Evolutionary conservation across 495 filamentous ascomycete genomes (phyloP), one percentile per base, ranked within the genome.

Genomic region (Lasiosphaeria miniovina): DNA sequence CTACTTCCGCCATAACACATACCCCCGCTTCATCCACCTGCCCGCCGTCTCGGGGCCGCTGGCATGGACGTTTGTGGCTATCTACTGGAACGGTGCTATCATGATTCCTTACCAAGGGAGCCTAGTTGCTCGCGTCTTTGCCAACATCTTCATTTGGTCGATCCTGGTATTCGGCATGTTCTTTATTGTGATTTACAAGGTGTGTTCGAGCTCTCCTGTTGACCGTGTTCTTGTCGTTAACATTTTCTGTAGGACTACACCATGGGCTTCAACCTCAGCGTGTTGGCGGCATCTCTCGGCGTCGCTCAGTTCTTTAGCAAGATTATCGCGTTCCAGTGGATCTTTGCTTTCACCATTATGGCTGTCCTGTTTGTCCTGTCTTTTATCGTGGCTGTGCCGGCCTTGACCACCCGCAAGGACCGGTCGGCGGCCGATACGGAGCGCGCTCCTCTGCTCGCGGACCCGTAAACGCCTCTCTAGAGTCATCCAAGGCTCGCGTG

Each of bases 1-100:
- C 12, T 96, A 95, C 77, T 90, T 92, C 86, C 87, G 88, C 31
- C 84, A 94, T 76, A 77, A 75, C 24, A 77, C 78, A 0, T 84
- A 86, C 31, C 85, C 88, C 4, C 79, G 83, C 31, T 80, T 88
- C 57, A 88, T 94, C 62, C 92, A 96, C 70, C 70, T 85, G 10
- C 81, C 90, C 3, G 86, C 84, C 49, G 82, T 93, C 9, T 84
- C 87, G 7, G 88, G 87, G 9, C 92, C 92, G 4, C 76, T 93
- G 57, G 90, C 90, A 5, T 96, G 89, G 88, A 88, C 86, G 0
- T 86, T 92, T 62, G 86, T 92, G 36, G 87, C 89, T 38, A 75
- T 96, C 36, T 90, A 90, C 76, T 95, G 90, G 88, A 88, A 91
- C 62, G 92, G 92, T 4, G 90, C 91, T 5, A 88, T 90, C 54